phyloP scores from a whole-genome alignment of 179 eudicot genomes.

The Beta lomatogona region DNA sequence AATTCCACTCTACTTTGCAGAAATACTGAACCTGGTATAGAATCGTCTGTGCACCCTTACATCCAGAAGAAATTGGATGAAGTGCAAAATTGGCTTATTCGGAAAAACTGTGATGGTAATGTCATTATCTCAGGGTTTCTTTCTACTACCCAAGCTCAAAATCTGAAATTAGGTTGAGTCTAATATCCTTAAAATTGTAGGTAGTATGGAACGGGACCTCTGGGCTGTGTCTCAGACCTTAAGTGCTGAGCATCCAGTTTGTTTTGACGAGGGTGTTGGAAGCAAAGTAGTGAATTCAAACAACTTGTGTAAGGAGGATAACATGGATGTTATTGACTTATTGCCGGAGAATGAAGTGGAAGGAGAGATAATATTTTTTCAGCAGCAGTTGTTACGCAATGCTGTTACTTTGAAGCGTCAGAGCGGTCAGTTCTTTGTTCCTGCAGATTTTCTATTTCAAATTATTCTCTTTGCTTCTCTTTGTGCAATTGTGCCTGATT shows the following conservation, averaged over 20 bases:
- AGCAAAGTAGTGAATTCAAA: constrained; percentile 36
- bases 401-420: constrained; percentile 54
- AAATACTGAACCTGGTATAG: constrained; percentile 35
- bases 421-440: constrained; percentile 59
- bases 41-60: constrained; percentile 64
- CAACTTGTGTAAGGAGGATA: constrained; percentile 44
- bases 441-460: constrained; percentile 7
- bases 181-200: constrained; percentile 40
- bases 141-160: constrained; percentile 11
- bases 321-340: constrained; percentile 44
- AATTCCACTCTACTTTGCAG: constrained; percentile 43
- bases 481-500: not conserved
- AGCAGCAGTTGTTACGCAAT: constrained; percentile 58
- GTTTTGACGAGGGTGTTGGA: constrained; percentile 33
- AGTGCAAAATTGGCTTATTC: constrained; percentile 37
- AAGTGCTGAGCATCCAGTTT: constrained; percentile 31
- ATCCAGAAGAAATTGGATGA: constrained; percentile 48
- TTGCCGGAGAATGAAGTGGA: constrained; percentile 82
- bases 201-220: constrained; percentile 36
- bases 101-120: constrained; percentile 27
- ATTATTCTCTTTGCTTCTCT: not conserved
- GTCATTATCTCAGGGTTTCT: constrained; percentile 64
- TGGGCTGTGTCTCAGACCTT: constrained; percentile 39
- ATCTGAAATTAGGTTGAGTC: constrained; percentile 19
- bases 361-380: constrained; percentile 79